phyloP scores from a whole-genome alignment of 805 yeast genomes.

The Grigorovia yakushimaensis region DNA sequence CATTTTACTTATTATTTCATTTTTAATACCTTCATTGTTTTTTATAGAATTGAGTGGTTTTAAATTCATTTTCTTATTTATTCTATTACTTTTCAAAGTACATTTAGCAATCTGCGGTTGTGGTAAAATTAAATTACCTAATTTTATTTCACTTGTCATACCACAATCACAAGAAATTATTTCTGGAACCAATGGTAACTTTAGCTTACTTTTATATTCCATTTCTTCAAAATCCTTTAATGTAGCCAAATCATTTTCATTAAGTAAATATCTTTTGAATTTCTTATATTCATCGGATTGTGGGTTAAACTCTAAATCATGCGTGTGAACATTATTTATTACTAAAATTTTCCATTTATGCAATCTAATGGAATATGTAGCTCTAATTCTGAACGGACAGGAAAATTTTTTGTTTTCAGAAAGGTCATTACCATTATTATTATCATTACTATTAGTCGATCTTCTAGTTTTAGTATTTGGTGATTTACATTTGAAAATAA shows the following conservation, averaged over 20 bases:
- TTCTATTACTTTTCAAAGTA: slow-evolving; percentile 3
- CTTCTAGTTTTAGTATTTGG: neutral
- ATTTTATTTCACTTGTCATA: slow-evolving; percentile 26
- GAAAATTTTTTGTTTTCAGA: slow-evolving; percentile 22
- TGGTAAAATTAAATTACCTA: slow-evolving; percentile 25
- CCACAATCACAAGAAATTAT: slow-evolving; percentile 30
- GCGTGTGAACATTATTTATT: slow-evolving; percentile 51
- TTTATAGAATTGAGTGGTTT: neutral
- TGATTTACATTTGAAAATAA: slow-evolving; percentile 48
- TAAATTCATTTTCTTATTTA: slow-evolving; percentile 1
- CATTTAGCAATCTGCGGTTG: slow-evolving; percentile 8
- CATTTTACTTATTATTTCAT: neutral
- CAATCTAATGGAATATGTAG: slow-evolving; percentile 44
- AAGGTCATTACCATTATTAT: slow-evolving; percentile 1
- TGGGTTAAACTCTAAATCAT: slow-evolving; percentile 31
- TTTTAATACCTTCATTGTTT: neutral
- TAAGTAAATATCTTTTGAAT: slow-evolving; percentile 21
- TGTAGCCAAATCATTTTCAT: slow-evolving; percentile 21
- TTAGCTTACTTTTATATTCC: slow-evolving; percentile 23
- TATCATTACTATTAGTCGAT: neutral
- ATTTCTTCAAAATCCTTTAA: slow-evolving; percentile 26
- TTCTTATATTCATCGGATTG: slow-evolving; percentile 26
- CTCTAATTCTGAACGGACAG: slow-evolving; percentile 57
- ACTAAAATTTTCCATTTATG: slow-evolving; percentile 51
- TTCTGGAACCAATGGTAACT: slow-evolving; percentile 23